A percentile compares a stretch with the other conserved stretches of the same genome.
phyloP scores from a whole-genome alignment of 176 grass and related monocot genomes.

The Puya raimondii region DNA sequence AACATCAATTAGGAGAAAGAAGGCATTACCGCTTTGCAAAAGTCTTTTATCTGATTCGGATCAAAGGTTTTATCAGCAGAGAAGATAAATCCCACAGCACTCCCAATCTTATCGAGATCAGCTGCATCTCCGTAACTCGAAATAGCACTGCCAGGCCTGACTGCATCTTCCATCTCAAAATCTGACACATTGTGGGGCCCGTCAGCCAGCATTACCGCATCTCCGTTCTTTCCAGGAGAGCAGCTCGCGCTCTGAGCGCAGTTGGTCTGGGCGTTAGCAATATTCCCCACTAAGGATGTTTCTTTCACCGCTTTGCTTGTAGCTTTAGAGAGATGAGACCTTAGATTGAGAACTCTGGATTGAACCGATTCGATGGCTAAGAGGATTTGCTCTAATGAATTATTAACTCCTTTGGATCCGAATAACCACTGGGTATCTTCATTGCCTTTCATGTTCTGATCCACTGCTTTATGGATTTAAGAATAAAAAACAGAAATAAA shows the following conservation, averaged over 20 bases:
- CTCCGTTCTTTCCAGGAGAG: constrained; percentile 52
- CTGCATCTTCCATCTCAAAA: constrained; percentile 57
- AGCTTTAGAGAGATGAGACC: constrained; percentile 45
- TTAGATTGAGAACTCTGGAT: constrained; percentile 47
- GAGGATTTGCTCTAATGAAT: constrained; percentile 58
- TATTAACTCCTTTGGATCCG: constrained; percentile 47
- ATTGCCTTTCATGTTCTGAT: constrained; percentile 61
- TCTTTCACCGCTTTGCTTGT: constrained; percentile 36
- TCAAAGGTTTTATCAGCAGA: constrained; percentile 28
- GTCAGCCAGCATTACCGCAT: constrained; percentile 11
- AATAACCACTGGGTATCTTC: constrained; percentile 75
- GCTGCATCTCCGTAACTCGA: constrained; percentile 85
- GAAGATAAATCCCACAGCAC: constrained; percentile 54
- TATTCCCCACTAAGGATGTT: constrained; percentile 31
- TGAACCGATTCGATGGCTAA: constrained; percentile 70
- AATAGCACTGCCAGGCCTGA: constrained; percentile 64
- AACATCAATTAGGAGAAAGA: too few species aligned
- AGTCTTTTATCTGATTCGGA: constrained; percentile 49
- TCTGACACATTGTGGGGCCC: constrained; percentile 31
- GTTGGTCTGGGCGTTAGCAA: constrained; percentile 15
- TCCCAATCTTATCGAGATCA: constrained; percentile 76
- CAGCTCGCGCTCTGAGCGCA: constrained; percentile 51
- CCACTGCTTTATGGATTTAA: constrained; percentile 22
- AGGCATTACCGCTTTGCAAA: constrained; percentile 29
- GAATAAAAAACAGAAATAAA: constrained; percentile 6